A percentile compares a stretch with the other conserved stretches of the same genome.
phyloP scores from a whole-genome alignment of 495 filamentous ascomycete genomes.

The Aspergillus mulundensis region DNA sequence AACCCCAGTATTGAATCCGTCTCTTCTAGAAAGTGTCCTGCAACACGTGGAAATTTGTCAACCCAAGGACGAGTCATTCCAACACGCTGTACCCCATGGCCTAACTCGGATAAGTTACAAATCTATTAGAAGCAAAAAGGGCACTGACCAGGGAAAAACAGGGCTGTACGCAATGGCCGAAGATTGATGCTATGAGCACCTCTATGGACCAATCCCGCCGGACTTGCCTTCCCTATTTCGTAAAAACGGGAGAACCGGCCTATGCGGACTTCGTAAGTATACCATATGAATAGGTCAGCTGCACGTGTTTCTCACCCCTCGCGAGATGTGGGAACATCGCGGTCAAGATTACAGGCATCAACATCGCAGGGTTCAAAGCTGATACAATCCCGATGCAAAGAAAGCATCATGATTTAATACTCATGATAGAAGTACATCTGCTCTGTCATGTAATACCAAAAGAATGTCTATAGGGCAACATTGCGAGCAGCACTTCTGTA shows the following conservation, averaged over 20 bases:
- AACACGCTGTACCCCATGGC: constrained; percentile 90
- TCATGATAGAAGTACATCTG: background rate
- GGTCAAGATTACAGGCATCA: background rate
- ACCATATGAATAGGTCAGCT: background rate
- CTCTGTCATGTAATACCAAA: background rate
- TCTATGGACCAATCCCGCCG: background rate
- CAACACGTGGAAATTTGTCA: constrained; percentile 73
- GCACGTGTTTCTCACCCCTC: background rate
- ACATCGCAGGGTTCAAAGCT: background rate
- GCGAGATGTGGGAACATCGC: background rate
- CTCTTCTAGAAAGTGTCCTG: constrained; percentile 67
- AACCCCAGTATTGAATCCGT: constrained; percentile 72
- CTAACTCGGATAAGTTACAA: constrained; percentile 39
- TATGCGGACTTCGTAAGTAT: constrained; percentile 1
- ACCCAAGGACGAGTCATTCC: constrained; percentile 88
- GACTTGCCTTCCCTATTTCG: background rate
- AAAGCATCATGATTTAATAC: constrained; percentile 11
- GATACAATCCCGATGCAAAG: background rate
- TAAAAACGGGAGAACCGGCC: background rate
- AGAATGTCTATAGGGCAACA: background rate
- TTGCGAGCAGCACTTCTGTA: background rate
- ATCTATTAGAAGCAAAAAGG: background rate
- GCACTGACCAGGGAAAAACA: constrained; percentile 76
- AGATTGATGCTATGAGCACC: constrained; percentile 14
- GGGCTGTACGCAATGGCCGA: constrained; percentile 58